These are phyloP conservation scores for Pseudomicrostroma phylloplanum DNA, from an alignment of 1,284 basidiomycete species.

Conservation along the genomic window DNA sequence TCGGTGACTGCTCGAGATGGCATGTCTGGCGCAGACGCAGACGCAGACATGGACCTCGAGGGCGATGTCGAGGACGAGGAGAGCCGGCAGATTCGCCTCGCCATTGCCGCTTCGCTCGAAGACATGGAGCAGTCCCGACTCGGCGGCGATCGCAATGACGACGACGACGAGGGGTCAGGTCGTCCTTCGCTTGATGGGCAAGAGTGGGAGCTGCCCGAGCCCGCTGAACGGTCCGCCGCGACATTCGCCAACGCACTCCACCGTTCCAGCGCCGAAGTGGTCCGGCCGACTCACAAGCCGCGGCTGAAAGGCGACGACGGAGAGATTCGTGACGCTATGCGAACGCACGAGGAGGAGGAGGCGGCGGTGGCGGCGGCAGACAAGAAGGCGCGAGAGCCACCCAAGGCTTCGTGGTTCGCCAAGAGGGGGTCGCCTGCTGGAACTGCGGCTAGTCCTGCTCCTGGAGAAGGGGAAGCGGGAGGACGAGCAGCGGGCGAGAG, in stretches of 20 bases:
- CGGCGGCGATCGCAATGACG: slow-evolving; percentile 13
- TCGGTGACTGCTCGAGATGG: not conserved
- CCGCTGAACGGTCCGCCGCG: not conserved
- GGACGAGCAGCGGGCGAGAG: too few relatives aligned
- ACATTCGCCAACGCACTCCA: not conserved
- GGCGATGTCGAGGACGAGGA: slow-evolving; percentile 15
- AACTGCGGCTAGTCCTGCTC: not conserved
- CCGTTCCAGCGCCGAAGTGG: not conserved
- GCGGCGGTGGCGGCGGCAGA: not conserved
- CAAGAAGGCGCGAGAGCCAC: not conserved
- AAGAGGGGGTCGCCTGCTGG: not conserved
- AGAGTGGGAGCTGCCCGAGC: not conserved
- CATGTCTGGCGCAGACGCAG: not conserved
- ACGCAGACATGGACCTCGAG: not conserved
- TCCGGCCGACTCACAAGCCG: not conserved
- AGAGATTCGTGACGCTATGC: not conserved
- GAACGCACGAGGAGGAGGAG: not conserved
- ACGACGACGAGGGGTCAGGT: slow-evolving; percentile 8
- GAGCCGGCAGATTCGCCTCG: slow-evolving; percentile 24
- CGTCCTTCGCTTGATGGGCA: not conserved
- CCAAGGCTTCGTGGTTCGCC: not conserved
- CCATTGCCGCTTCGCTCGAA: slow-evolving; percentile 25
- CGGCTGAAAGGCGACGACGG: not conserved
- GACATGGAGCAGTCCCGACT: slow-evolving; percentile 15
- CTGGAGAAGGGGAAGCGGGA: too few relatives aligned